Percentiles rank a stretch among this genome's conserved stretches.
Conservation (phyloP, 108 stramenopile species). For the Bacterosira constricta region DNA sequence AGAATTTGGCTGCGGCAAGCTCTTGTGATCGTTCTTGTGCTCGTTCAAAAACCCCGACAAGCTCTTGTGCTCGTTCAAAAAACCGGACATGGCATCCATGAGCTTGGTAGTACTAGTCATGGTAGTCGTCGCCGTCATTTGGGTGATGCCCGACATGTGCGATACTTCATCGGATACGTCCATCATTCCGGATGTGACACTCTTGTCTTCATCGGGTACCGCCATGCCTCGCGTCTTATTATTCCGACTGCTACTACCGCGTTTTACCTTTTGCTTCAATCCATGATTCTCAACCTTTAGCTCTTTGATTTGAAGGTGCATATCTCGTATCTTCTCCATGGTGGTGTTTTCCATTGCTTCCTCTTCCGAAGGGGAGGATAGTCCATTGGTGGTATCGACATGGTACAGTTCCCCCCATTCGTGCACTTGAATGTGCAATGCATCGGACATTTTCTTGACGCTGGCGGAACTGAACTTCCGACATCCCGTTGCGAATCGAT, state of each 20-base stretch:
- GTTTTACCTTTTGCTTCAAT: constrained; percentile 4
- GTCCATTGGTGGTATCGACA: constrained; percentile 2
- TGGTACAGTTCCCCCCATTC: constrained; percentile 25
- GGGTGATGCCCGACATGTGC: constrained; percentile 26
- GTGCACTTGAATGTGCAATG: constrained; percentile 32
- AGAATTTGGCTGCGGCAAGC: background rate
- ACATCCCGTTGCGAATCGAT: constrained; percentile 37
- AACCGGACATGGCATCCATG: constrained; percentile 28
- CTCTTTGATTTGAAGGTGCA: constrained; percentile 35
- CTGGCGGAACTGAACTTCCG: constrained; percentile 29
- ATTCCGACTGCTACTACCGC: background rate
- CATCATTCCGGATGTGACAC: background rate
- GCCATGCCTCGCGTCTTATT: background rate
- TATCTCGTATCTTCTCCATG: constrained; percentile 38
- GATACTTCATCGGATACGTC: constrained; percentile 32
- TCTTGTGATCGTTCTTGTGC: background rate
- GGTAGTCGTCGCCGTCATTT: background rate
- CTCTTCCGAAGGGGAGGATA: background rate
- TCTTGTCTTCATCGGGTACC: background rate
- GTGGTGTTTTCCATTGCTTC: constrained; percentile 5
- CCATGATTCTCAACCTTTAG: constrained; percentile 18
- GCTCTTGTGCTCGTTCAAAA: constrained; percentile 10
- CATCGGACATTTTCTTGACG: constrained; percentile 52
- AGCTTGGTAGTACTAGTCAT: constrained; percentile 1
- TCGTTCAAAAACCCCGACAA: background rate